Evolutionary conservation across 1,284 basidiomycete species (phyloP).

Genomic region (Violaceomyces palustris): DNA sequence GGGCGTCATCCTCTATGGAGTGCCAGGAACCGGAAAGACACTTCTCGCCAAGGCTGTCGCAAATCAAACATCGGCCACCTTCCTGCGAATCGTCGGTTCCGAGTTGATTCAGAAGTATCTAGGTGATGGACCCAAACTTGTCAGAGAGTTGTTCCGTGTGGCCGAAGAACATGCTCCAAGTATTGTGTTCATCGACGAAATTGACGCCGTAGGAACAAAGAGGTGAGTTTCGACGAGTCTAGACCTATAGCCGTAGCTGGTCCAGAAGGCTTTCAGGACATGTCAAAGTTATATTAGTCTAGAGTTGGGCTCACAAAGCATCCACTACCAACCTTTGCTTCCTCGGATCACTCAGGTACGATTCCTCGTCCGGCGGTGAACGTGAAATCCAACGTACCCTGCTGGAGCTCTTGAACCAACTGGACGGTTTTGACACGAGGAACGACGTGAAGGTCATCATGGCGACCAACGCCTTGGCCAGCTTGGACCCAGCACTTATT

Average conservation of each 20-base stretch:
- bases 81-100: slow-evolving; percentile 93
- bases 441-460: slow-evolving; percentile 89
- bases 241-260: too few species aligned
- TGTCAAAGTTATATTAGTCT: neutral
- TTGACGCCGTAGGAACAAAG: slow-evolving; percentile 57
- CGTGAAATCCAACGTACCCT: slow-evolving; percentile 56
- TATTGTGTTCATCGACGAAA: slow-evolving; percentile 57
- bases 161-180: slow-evolving; percentile 56
- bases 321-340: neutral
- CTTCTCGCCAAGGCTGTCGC: slow-evolving; percentile 96
- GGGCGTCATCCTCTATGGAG: slow-evolving; percentile 97
- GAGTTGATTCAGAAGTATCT: slow-evolving; percentile 99
- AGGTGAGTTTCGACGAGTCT: slow-evolving; percentile 27
- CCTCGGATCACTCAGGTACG: slow-evolving; percentile 43
- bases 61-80: slow-evolving; percentile 97
- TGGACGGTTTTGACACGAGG: slow-evolving; percentile 98
- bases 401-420: slow-evolving; percentile 61
- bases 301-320: neutral
- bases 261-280: too few species aligned
- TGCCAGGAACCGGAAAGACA: slow-evolving; percentile 97
- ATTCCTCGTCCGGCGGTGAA: slow-evolving; percentile 56
- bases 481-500: slow-evolving; percentile 91
- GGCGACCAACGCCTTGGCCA: slow-evolving; percentile 88
- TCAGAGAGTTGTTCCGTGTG: slow-evolving; percentile 56
- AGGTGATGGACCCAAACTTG: slow-evolving; percentile 68